These are phyloP conservation scores for Chaetomidium leptoderma DNA, from an alignment of 495 filamentous ascomycete species.

Conservation along the genomic window DNA sequence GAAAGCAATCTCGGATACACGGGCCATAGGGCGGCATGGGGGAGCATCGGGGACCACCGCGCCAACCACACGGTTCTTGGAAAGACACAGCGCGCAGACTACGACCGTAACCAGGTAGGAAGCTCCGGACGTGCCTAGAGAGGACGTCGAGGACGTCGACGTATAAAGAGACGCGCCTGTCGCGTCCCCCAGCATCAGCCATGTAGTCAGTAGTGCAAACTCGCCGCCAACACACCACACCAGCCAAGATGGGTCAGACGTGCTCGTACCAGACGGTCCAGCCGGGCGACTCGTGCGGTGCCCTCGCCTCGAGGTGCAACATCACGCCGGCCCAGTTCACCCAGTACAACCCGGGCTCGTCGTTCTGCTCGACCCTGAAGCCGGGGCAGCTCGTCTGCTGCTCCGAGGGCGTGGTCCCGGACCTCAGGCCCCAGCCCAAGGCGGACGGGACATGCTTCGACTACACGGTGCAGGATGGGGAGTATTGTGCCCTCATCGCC, in stretches of 20 bases:
- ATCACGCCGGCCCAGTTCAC: slow-evolving; percentile 38
- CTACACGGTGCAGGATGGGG: slow-evolving; percentile 33
- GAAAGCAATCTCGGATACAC: too few species aligned
- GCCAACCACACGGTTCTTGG: too few species aligned
- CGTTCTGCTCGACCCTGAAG: slow-evolving; percentile 36
- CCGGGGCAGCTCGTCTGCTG: slow-evolving; percentile 47
- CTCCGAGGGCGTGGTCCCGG: slow-evolving; percentile 34
- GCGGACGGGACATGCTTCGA: slow-evolving; percentile 41
- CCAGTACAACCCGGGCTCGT: slow-evolving; percentile 36
- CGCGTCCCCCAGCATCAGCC: background rate
- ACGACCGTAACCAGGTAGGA: too few species aligned
- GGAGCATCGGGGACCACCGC: too few species aligned
- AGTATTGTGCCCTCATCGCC: slow-evolving; percentile 35
- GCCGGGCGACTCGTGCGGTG: slow-evolving; percentile 38
- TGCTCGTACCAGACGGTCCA: slow-evolving; percentile 5
- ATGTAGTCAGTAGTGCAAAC: background rate
- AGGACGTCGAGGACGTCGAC: too few species aligned
- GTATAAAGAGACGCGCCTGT: background rate
- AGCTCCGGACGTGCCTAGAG: too few species aligned
- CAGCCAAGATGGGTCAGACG: slow-evolving; percentile 4
- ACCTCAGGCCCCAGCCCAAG: slow-evolving; percentile 41
- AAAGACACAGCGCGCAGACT: too few species aligned
- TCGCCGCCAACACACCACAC: background rate
- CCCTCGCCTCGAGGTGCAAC: slow-evolving; percentile 40
- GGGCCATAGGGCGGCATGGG: too few species aligned